Evolutionary conservation across 305 asterid genomes (phyloP), one percentile per base, ranked within the genome.

Genomic region (Euphrasia arctica): DNA sequence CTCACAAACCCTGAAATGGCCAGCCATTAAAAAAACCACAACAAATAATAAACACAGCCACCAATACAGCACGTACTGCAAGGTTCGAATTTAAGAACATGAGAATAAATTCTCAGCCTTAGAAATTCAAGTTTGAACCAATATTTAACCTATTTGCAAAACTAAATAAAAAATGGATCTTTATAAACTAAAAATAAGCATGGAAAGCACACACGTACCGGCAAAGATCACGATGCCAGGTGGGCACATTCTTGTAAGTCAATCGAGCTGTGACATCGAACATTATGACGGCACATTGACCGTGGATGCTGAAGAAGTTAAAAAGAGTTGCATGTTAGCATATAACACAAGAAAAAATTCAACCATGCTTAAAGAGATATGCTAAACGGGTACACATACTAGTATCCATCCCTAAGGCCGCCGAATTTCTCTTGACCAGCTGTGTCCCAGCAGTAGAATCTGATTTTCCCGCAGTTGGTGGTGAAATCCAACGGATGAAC

Each of bases 151-250:
- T 34, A 34, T 34, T 34, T 34, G 41, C 5, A 8, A 34, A 34
- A 34, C 5, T 34, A 4, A 34, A 34, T 34, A 4, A 34, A 34
- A 34, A 4, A 0, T 34, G 41, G 2, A 34, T 34, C 41, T 34
- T 18, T 18, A 18, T 18, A 18, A 18, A 18, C 22, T 4, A 5
- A 34, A 34, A 34, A 34, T 34, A 34, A 8, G 41, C 1, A 8
- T 34, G 8, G 32, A 1, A 54, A 54, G 59, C 9, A 9, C 3
- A 4, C 8, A 5, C 74, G 31, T 65, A 86, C 94, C 92, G 61
- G 82, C 94, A 89, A 59, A 90, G 95, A 81, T 89, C 97, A 39
- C 97, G 86, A 54, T 87, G 97, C 95, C 96, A 89, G 4, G 95
- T 89, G 0, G 97, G 97, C 13, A 87, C 90, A 58, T 87, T 90